phyloP scores from a whole-genome alignment of 2,329 filamentous ascomycete genomes.

The Boeremia exigua region DNA sequence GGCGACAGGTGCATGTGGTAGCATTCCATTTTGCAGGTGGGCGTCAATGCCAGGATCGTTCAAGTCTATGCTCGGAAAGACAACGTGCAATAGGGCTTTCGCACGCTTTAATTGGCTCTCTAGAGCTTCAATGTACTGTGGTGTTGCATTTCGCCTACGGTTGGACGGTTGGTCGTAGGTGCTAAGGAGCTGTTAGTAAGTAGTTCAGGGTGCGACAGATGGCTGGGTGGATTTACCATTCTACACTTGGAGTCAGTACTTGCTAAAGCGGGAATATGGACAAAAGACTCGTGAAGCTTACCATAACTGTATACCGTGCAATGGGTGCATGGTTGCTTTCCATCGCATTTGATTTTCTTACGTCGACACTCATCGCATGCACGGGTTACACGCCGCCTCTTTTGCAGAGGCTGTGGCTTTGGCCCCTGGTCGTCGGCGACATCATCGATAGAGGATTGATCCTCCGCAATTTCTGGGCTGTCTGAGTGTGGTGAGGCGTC shows the following conservation, averaged over 20 bases:
- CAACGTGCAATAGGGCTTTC: conserved; percentile 77
- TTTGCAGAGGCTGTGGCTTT: conserved; percentile 48
- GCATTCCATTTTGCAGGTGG: conserved; percentile 71
- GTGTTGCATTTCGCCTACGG: conserved; percentile 84
- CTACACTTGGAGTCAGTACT: conserved; percentile 9
- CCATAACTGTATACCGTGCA: conserved; percentile 99
- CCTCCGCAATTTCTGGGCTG: conserved; percentile 38
- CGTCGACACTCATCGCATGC: conserved; percentile 51
- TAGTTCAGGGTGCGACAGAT: not conserved
- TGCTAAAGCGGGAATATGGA: not conserved
- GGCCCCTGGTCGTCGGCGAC: conserved; percentile 42
- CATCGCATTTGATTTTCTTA: conserved; percentile 64
- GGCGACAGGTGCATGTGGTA: conserved; percentile 49
- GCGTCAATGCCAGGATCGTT: conserved; percentile 84
- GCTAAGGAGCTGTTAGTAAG: conserved; percentile 26
- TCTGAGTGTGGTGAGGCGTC: conserved; percentile 38
- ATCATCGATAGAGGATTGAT: conserved; percentile 43
- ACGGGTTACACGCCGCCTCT: conserved; percentile 52
- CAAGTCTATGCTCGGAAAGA: conserved; percentile 83
- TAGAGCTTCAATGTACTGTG: conserved; percentile 90
- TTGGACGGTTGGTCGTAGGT: conserved; percentile 97
- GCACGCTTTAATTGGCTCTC: conserved; percentile 83
- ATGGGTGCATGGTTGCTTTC: conserved; percentile 72
- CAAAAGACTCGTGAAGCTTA: conserved; percentile 47
- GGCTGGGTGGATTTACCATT: conserved; percentile 3